A percentile compares a stretch with the other conserved stretches of the same genome.
These are phyloP conservation scores for Populus alba DNA, from an alignment of 345 rosid species.

Conservation along the genomic window DNA sequence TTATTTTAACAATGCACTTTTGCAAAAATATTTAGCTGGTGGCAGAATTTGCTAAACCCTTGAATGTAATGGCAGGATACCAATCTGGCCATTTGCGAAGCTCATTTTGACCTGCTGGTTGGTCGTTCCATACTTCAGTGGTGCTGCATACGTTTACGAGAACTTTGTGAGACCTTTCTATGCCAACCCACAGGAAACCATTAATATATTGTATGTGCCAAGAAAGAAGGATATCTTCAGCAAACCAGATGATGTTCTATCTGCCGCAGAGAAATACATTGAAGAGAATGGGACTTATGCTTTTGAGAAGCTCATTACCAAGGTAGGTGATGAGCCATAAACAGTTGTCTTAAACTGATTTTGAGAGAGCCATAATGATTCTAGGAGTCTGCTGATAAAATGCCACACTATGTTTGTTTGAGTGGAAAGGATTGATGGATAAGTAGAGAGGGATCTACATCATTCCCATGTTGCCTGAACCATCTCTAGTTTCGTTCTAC, in stretches of 20 bases:
- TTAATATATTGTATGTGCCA: slow-evolving; percentile 93
- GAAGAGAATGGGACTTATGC: slow-evolving; percentile 85
- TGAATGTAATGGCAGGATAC: slow-evolving; percentile 58
- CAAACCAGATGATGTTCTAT: slow-evolving; percentile 67
- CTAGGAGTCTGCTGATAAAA: neutral
- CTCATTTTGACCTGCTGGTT: slow-evolving; percentile 90
- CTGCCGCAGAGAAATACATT: slow-evolving; percentile 86
- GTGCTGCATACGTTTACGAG: slow-evolving; percentile 91
- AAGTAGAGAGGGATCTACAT: neutral
- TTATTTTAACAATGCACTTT: neutral
- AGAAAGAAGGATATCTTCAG: slow-evolving; percentile 64
- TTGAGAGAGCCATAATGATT: neutral
- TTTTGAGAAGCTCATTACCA: slow-evolving; percentile 74
- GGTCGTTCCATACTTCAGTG: slow-evolving; percentile 89
- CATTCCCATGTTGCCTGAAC: neutral
- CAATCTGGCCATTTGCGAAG: slow-evolving; percentile 78
- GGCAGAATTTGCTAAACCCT: neutral
- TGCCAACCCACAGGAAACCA: slow-evolving; percentile 56
- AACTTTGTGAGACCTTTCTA: slow-evolving; percentile 78
- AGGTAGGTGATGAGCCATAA: slow-evolving; percentile 35
- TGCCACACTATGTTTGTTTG: neutral
- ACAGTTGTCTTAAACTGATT: neutral
- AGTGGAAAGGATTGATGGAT: neutral
- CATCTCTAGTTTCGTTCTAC: neutral
- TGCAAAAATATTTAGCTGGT: neutral